These are phyloP conservation scores for Penicillium sp. DNA, from an alignment of 2,329 filamentous ascomycete genomes.

Conservation along the genomic window DNA sequence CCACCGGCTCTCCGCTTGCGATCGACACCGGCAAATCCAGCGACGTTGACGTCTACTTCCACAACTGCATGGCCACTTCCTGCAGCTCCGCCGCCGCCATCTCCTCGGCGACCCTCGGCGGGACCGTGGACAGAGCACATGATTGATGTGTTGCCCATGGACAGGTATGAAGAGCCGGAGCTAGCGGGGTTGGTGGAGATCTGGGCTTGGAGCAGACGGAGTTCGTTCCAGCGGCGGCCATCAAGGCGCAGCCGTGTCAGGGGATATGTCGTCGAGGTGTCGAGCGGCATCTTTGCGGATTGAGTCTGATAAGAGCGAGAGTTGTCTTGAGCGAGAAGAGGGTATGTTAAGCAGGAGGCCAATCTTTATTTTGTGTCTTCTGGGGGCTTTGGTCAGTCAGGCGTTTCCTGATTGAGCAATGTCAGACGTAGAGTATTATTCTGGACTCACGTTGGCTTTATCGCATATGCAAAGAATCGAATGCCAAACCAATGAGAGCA, in stretches of 20 bases:
- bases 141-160: constrained; percentile 97
- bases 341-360: neutral
- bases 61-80: constrained; percentile 63
- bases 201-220: constrained; percentile 82
- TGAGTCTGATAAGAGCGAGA: neutral
- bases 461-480: constrained; percentile 1
- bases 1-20: constrained; percentile 69
- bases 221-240: constrained; percentile 92
- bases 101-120: constrained; percentile 62
- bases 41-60: constrained; percentile 77
- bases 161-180: constrained; percentile 88
- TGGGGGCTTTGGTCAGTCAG: neutral
- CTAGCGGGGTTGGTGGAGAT: constrained; percentile 90
- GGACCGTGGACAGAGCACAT: constrained; percentile 90
- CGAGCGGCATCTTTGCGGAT: constrained; percentile 72
- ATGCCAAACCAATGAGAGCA: neutral
- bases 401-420: neutral
- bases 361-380: neutral
- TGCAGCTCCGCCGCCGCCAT: constrained; percentile 45
- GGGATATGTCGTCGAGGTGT: constrained; percentile 87
- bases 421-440: neutral
- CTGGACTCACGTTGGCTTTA: constrained; percentile 2
- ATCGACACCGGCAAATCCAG: constrained; percentile 85
- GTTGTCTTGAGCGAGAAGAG: neutral
- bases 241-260: constrained; percentile 81